These are phyloP conservation scores for Chloranthus sessilifolius DNA, from an alignment of 164 flowering plant species.

Conservation along the genomic window DNA sequence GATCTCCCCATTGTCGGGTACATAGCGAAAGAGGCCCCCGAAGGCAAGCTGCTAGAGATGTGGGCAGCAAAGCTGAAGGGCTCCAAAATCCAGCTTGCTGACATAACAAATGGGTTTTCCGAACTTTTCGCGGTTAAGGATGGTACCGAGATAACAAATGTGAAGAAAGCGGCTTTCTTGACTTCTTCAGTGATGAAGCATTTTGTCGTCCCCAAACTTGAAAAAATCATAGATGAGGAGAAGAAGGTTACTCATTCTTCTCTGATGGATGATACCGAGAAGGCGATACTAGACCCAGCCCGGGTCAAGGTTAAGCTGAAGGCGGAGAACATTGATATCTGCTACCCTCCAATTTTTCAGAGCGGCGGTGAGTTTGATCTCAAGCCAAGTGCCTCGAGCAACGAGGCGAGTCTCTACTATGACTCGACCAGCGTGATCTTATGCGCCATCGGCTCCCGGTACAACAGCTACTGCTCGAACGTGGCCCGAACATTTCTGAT, in stretches of 20 bases:
- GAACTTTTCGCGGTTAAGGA: conserved; percentile 74
- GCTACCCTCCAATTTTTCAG: conserved; percentile 86
- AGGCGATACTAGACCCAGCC: conserved; percentile 55
- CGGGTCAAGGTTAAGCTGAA: conserved; percentile 55
- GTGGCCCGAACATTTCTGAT: conserved; percentile 65
- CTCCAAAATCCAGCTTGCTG: conserved; percentile 35
- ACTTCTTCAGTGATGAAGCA: conserved; percentile 53
- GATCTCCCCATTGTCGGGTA: conserved; percentile 47
- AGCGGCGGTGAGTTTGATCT: conserved; percentile 83
- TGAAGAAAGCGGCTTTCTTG: conserved; percentile 67
- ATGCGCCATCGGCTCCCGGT: conserved; percentile 67
- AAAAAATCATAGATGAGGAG: conserved; percentile 73
- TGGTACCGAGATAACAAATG: conserved; percentile 39
- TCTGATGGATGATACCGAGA: conserved; percentile 72
- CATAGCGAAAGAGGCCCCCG: conserved; percentile 64
- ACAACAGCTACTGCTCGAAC: conserved; percentile 77
- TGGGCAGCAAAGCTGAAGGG: conserved; percentile 58
- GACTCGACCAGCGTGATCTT: conserved; percentile 71
- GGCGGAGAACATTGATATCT: conserved; percentile 76
- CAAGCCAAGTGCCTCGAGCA: conserved; percentile 71
- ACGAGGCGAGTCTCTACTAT: conserved; percentile 56
- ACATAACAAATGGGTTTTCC: conserved; percentile 59
- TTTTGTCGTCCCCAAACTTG: conserved; percentile 75
- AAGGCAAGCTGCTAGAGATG: conserved; percentile 62
- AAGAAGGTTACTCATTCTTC: conserved; percentile 63